phyloP scores from a whole-genome alignment of 1,284 basidiomycete genomes.

The Puccinia sorghi region DNA sequence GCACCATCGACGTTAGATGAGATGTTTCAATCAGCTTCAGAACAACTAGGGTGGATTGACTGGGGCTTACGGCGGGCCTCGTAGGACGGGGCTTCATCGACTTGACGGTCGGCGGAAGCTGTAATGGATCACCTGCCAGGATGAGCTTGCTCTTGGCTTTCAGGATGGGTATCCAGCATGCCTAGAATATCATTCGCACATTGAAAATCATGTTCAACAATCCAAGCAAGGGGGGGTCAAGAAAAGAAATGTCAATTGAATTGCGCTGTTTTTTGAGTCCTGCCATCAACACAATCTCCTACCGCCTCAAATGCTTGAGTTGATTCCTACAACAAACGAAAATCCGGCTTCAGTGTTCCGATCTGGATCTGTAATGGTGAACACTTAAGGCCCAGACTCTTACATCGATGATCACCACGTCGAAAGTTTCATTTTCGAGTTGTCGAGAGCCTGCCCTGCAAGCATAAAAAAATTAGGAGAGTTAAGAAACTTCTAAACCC shows the following conservation, averaged over 20 bases:
- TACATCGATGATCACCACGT: constrained; percentile 49
- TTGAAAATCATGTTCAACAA: background rate
- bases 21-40: background rate
- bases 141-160: constrained; percentile 79
- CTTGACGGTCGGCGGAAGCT: constrained; percentile 85
- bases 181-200: constrained; percentile 61
- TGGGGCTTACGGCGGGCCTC: background rate
- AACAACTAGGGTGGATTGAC: too few species aligned
- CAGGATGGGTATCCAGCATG: constrained; percentile 93
- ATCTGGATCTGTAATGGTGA: background rate
- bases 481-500: constrained; percentile 43
- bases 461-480: background rate
- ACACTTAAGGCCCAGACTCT: background rate
- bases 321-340: constrained; percentile 29
- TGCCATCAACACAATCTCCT: constrained; percentile 61
- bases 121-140: constrained; percentile 64
- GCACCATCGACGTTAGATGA: background rate
- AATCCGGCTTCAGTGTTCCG: background rate
- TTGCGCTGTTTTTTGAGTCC: constrained; percentile 68
- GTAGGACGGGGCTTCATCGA: constrained; percentile 59
- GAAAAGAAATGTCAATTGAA: background rate
- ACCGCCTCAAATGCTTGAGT: constrained; percentile 60
- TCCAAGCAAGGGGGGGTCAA: background rate
- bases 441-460: constrained; percentile 44
- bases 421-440: constrained; percentile 45